Conservation (phyloP, 2,329 filamentous ascomycete species). For the Alternaria arborescens region DNA sequence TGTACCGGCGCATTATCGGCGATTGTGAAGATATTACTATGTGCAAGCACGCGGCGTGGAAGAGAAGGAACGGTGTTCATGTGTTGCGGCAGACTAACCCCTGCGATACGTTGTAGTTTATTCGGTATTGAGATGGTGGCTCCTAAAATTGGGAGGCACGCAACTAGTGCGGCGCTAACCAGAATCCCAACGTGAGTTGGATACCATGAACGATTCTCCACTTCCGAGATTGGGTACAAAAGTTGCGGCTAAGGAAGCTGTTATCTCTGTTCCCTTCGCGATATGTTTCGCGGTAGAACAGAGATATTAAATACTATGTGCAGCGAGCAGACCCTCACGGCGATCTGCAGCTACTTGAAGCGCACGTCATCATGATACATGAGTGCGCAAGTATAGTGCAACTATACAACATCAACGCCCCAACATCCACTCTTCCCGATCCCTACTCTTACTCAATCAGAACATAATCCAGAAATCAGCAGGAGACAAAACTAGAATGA, state of each 20-base stretch:
- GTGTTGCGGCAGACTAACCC: neutral
- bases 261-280: neutral
- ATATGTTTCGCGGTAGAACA: neutral
- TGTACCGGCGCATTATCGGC: neutral
- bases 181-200: neutral
- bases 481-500: conserved; percentile 44
- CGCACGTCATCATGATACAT: conserved; percentile 4
- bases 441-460: neutral
- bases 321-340: neutral
- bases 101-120: neutral
- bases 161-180: neutral
- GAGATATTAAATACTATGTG: neutral
- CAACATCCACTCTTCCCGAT: neutral
- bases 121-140: neutral
- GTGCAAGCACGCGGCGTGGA: neutral
- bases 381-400: neutral
- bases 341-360: neutral
- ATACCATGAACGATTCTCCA: neutral
- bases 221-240: neutral
- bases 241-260: neutral
- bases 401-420: conserved; percentile 13
- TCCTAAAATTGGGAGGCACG: neutral
- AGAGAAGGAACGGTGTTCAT: neutral
- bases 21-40: neutral
- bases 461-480: neutral